A percentile compares a stretch with the other conserved stretches of the same genome.
Evolutionary conservation across 192 early-diverging fungal genomes (phyloP).

Genomic region (Geranomyces michiganensis): DNA sequence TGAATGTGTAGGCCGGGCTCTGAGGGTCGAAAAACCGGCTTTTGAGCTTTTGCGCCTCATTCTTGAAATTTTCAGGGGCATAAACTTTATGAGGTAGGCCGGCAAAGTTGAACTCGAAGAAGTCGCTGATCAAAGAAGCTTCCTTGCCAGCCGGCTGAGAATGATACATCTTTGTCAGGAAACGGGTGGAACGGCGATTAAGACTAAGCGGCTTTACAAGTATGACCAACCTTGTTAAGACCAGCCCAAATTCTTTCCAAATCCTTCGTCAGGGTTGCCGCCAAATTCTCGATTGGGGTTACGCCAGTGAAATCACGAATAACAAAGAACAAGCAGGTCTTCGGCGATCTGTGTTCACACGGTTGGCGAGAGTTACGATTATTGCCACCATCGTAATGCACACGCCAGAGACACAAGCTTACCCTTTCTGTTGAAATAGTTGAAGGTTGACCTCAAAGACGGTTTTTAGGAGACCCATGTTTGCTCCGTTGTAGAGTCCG

Average conservation of each 20-base stretch:
- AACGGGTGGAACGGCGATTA: neutral
- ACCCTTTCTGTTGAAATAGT: slow-evolving; percentile 83
- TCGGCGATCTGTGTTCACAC: slow-evolving; percentile 63
- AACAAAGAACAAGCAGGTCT: slow-evolving; percentile 94
- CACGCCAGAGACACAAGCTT: slow-evolving; percentile 22
- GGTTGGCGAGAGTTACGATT: neutral
- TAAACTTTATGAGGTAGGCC: slow-evolving; percentile 90
- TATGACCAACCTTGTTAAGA: slow-evolving; percentile 68
- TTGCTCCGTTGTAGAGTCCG: slow-evolving; percentile 97
- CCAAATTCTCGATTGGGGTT: slow-evolving; percentile 81
- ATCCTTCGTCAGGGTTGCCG: slow-evolving; percentile 77
- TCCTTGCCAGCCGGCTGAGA: slow-evolving; percentile 78
- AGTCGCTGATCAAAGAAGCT: slow-evolving; percentile 74
- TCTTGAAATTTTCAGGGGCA: slow-evolving; percentile 82
- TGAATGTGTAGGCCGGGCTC: slow-evolving; percentile 80
- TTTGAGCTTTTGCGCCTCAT: slow-evolving; percentile 66
- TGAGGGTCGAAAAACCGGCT: slow-evolving; percentile 52
- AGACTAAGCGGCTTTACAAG: neutral
- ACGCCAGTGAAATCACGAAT: slow-evolving; percentile 92
- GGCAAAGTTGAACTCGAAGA: slow-evolving; percentile 89
- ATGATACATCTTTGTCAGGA: neutral
- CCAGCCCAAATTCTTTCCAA: slow-evolving; percentile 91
- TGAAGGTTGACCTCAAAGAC: slow-evolving; percentile 99
- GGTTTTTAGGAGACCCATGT: slow-evolving; percentile 97
- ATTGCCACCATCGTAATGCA: slow-evolving; percentile 13